A percentile compares a stretch with the other conserved stretches of the same genome.
Conservation (phyloP, 2,329 filamentous ascomycete species). For the Fusarium hostae region DNA sequence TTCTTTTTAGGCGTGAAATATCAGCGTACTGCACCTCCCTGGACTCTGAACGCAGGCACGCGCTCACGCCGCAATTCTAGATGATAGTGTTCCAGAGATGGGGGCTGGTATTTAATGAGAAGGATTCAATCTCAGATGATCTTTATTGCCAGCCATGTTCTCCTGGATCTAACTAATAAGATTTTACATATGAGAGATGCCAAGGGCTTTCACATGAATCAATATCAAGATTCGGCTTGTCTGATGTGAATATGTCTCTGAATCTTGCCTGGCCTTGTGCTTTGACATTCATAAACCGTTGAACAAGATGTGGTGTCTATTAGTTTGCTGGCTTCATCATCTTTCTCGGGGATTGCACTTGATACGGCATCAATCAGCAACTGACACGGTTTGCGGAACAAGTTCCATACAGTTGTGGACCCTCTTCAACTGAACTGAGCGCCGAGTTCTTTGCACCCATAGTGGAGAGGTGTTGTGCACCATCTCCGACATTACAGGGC, state of each 20-base stretch:
- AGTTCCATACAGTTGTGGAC: constrained; percentile 22
- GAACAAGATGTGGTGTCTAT: background rate
- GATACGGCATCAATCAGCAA: constrained; percentile 39
- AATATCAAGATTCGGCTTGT: background rate
- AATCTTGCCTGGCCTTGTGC: background rate
- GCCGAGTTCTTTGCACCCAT: constrained; percentile 29
- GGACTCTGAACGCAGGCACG: constrained; percentile 24
- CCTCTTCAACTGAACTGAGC: constrained; percentile 23
- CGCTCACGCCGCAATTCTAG: constrained; percentile 19
- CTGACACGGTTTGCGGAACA: constrained; percentile 17
- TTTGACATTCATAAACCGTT: constrained; percentile 3
- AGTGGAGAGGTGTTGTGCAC: constrained; percentile 39
- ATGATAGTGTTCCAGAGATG: background rate
- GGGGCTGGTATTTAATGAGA: constrained; percentile 12
- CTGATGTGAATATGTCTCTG: background rate
- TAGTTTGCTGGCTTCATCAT: constrained; percentile 6
- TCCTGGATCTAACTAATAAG: background rate
- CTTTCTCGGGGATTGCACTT: constrained; percentile 33
- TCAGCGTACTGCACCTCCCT: background rate
- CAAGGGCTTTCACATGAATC: background rate
- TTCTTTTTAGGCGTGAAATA: constrained; percentile 7
- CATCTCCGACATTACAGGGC: constrained; percentile 39
- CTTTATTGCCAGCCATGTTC: background rate
- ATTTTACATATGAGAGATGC: background rate
- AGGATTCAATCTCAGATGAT: constrained; percentile 5